phyloP scores from a whole-genome alignment of 23 red algal species.

The Porphyridium purpureum region DNA sequence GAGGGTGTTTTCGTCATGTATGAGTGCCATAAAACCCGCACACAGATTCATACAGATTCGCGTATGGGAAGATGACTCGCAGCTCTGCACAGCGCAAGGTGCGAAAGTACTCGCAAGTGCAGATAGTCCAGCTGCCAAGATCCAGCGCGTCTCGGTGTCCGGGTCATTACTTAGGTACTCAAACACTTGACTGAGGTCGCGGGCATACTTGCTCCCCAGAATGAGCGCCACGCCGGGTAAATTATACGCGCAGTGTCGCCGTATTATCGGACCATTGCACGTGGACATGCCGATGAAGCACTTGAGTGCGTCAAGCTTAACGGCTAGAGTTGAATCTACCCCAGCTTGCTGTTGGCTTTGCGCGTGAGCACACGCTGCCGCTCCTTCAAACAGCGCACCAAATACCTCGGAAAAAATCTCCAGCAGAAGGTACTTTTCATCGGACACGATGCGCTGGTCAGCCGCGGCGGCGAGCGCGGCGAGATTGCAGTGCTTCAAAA shows the following conservation, averaged over 20 bases:
- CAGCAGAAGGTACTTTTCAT: slow-evolving; percentile 5
- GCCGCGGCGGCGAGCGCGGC: background rate
- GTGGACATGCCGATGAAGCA: slow-evolving; percentile 59
- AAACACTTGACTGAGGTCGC: slow-evolving; percentile 38
- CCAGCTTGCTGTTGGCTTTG: background rate
- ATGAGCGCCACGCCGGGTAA: slow-evolving; percentile 53
- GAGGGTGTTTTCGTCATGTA: slow-evolving; percentile 53
- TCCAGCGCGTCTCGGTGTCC: slow-evolving; percentile 56
- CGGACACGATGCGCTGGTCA: slow-evolving; percentile 8
- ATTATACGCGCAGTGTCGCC: slow-evolving; percentile 54
- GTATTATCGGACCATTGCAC: slow-evolving; percentile 62
- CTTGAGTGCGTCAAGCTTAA: slow-evolving; percentile 59
- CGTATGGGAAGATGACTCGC: slow-evolving; percentile 10
- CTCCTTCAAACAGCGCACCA: slow-evolving; percentile 6
- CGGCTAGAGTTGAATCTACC: too few relatives aligned
- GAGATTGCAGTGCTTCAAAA: background rate
- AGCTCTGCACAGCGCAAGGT: too few relatives aligned
- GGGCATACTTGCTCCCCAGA: slow-evolving; percentile 28
- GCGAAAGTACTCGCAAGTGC: too few relatives aligned
- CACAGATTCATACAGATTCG: slow-evolving; percentile 28
- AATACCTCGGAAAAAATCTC: slow-evolving; percentile 12
- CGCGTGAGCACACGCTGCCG: background rate
- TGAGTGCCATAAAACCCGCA: slow-evolving; percentile 25
- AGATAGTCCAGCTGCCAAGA: slow-evolving; percentile 49
- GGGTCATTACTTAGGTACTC: slow-evolving; percentile 64